These are phyloP conservation scores for Corrigiola litoralis DNA, from an alignment of 179 eudicot species.

Conservation along the genomic window DNA sequence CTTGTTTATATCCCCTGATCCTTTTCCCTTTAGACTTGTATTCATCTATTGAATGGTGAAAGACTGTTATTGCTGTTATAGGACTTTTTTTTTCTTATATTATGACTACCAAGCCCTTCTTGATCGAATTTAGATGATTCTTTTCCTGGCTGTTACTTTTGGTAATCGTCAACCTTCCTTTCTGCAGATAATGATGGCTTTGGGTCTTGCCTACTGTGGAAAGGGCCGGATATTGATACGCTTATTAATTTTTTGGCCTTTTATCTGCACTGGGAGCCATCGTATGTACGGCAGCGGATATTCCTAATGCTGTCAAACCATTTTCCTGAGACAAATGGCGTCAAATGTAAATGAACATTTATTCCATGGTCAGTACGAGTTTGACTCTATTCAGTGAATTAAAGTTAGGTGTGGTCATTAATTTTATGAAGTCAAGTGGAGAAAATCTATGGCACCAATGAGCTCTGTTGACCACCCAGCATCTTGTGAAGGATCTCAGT, in stretches of 20 bases:
- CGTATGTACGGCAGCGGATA: slow-evolving; percentile 63
- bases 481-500: slow-evolving; percentile 32
- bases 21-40: too few species aligned
- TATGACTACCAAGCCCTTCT: too few species aligned
- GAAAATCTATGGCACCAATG: slow-evolving; percentile 33
- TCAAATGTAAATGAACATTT: slow-evolving; percentile 36
- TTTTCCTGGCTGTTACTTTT: slow-evolving; percentile 1
- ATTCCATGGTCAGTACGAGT: slow-evolving; percentile 63
- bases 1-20: too few species aligned
- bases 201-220: slow-evolving; percentile 49
- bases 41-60: too few species aligned
- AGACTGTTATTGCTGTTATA: too few species aligned
- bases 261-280: slow-evolving; percentile 80
- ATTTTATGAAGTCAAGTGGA: slow-evolving; percentile 72
- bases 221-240: slow-evolving; percentile 59
- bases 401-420: slow-evolving; percentile 70
- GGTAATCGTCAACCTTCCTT: neutral
- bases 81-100: too few species aligned
- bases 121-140: too few species aligned
- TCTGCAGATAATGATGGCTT: slow-evolving; percentile 41
- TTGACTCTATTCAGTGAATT: slow-evolving; percentile 72
- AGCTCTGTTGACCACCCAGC: slow-evolving; percentile 18
- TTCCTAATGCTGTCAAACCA: slow-evolving; percentile 82
- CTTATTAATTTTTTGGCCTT: slow-evolving; percentile 60
- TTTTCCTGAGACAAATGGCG: slow-evolving; percentile 68